Evolutionary conservation across 768 basidiomycete genomes (phyloP).

Genomic region (Symmetrospora coprosmae): DNA sequence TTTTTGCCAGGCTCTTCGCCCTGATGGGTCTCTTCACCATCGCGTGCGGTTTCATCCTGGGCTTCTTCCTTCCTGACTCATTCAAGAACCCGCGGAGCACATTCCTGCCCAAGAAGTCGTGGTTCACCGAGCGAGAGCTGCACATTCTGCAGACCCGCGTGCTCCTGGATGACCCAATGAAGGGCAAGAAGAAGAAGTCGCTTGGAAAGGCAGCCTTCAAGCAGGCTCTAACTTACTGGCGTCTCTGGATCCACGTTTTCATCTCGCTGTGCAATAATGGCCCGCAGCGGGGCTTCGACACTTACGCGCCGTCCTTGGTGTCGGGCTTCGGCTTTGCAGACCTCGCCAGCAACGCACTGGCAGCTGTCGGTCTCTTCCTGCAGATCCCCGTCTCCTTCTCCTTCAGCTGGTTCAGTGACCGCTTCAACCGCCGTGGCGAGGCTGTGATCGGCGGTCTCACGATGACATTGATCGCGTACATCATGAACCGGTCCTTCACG

Average conservation of each 20-base stretch:
- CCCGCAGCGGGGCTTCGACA: slow-evolving; percentile 12
- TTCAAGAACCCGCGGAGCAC: slow-evolving; percentile 25
- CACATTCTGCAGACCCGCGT: slow-evolving; percentile 32
- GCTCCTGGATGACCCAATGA: slow-evolving; percentile 31
- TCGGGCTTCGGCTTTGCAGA: slow-evolving; percentile 26
- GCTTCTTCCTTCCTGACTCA: slow-evolving; percentile 32
- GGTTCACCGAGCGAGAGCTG: slow-evolving; percentile 30
- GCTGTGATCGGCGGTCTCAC: slow-evolving; percentile 27
- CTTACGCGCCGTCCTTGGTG: slow-evolving; percentile 24
- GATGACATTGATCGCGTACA: slow-evolving; percentile 28
- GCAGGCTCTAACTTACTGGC: slow-evolving; percentile 25
- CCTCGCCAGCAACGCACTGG: slow-evolving; percentile 34
- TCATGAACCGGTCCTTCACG: slow-evolving; percentile 24
- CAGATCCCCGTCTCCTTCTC: slow-evolving; percentile 25
- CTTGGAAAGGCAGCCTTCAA: slow-evolving; percentile 26
- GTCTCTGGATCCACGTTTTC: slow-evolving; percentile 23
- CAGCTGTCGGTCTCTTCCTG: slow-evolving; percentile 33
- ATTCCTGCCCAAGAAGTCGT: slow-evolving; percentile 27
- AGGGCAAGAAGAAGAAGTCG: slow-evolving; percentile 20
- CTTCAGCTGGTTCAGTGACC: slow-evolving; percentile 29
- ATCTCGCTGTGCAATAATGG: slow-evolving; percentile 6
- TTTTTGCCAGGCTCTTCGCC: background rate
- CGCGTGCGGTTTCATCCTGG: slow-evolving; percentile 30
- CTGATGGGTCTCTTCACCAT: slow-evolving; percentile 32
- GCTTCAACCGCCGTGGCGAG: slow-evolving; percentile 28